Conservation (phyloP, 1,284 basidiomycete genomes). For the Microbotryum saponariae region DNA sequence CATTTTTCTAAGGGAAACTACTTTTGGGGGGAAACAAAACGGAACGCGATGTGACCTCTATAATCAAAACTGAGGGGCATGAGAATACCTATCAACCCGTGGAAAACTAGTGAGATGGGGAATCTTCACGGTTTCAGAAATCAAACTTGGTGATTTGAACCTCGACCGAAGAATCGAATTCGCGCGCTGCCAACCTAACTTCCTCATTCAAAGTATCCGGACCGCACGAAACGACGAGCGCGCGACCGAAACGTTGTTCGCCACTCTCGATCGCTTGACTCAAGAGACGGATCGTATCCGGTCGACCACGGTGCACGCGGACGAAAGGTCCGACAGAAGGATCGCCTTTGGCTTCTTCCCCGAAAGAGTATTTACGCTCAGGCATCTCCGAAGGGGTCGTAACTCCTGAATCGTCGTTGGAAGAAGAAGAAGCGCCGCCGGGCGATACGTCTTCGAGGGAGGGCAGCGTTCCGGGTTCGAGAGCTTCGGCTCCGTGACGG, state of each 20-base stretch:
- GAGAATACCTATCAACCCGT: too few relatives aligned
- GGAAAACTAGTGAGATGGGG: too few relatives aligned
- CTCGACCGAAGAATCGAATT: neutral
- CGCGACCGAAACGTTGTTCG: too few relatives aligned
- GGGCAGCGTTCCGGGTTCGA: neutral
- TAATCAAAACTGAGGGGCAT: too few relatives aligned
- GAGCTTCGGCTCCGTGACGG: neutral
- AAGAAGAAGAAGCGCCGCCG: neutral
- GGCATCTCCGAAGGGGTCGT: slow-evolving; percentile 2
- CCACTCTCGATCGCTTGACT: too few relatives aligned
- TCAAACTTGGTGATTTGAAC: slow-evolving; percentile 17
- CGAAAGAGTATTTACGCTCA: neutral
- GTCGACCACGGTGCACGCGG: too few relatives aligned
- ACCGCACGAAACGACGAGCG: slow-evolving; percentile 5
- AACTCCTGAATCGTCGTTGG: neutral
- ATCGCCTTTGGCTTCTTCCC: too few relatives aligned
- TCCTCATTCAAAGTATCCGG: slow-evolving; percentile 9
- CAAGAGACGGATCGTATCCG: too few relatives aligned
- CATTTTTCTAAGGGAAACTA: too few relatives aligned
- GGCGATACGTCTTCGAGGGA: neutral
- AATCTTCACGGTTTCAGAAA: neutral
- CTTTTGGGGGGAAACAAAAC: too few relatives aligned
- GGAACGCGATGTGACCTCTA: too few relatives aligned
- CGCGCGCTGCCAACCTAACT: neutral
- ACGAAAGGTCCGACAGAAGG: too few relatives aligned